A percentile compares a stretch with the other conserved stretches of the same genome.
phyloP scores from a whole-genome alignment of 169 alveolate species.

The Cryptosporidium ryanae region DNA sequence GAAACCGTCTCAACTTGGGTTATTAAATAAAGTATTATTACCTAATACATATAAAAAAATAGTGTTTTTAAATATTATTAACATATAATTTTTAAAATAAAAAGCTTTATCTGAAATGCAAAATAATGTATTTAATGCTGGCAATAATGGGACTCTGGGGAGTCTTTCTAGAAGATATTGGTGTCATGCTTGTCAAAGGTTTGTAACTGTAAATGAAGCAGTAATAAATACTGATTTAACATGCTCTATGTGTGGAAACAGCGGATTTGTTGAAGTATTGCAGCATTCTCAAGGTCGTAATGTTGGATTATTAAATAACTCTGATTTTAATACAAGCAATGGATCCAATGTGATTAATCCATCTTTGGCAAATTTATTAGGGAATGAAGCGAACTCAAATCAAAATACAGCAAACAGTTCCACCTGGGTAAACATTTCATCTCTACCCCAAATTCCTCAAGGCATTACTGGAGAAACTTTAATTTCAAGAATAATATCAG shows the following conservation, averaged over 20 bases:
- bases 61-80: too few species aligned
- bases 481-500: constrained; percentile 49
- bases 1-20: too few species aligned
- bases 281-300: not conserved
- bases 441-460: constrained; percentile 21
- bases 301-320: not conserved
- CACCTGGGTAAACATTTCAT: constrained; percentile 37
- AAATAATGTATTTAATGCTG: not conserved
- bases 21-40: too few species aligned
- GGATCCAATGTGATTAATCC: not conserved
- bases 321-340: not conserved
- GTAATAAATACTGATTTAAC: constrained; percentile 43
- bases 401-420: constrained; percentile 4
- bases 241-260: constrained; percentile 34
- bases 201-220: constrained; percentile 4
- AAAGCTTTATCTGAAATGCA: constrained; percentile 6
- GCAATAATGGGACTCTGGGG: not conserved
- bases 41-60: too few species aligned
- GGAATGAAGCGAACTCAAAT: constrained; percentile 1
- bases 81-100: too few species aligned
- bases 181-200: constrained; percentile 63
- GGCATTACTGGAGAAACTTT: constrained; percentile 8
- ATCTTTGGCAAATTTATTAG: too few species aligned
- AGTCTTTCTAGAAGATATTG: constrained; percentile 12
- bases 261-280: constrained; percentile 61